These are phyloP conservation scores for Colletotrichum phormii DNA, from an alignment of 2,329 filamentous ascomycete genomes.

Conservation along the genomic window DNA sequence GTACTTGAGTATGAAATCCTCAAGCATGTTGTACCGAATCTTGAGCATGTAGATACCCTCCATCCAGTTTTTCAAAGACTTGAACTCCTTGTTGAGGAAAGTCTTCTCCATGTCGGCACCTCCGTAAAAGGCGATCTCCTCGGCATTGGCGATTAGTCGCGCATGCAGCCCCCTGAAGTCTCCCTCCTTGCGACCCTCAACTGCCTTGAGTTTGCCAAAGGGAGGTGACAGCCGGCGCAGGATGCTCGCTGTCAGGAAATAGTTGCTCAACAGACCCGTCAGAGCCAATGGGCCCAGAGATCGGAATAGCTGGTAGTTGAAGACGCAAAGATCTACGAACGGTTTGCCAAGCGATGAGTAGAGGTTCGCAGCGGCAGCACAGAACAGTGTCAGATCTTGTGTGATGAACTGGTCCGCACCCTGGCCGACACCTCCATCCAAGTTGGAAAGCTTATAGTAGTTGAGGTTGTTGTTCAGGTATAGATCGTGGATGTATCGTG, in stretches of 20 bases:
- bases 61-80: conserved; percentile 95
- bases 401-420: conserved; percentile 98
- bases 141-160: conserved; percentile 93
- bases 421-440: conserved; percentile 92
- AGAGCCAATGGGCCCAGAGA: conserved; percentile 90
- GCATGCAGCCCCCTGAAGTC: conserved; percentile 94
- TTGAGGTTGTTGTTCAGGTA: conserved; percentile 96
- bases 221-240: conserved; percentile 90
- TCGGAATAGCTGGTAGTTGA: conserved; percentile 96
- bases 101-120: conserved; percentile 95
- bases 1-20: conserved; percentile 98
- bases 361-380: conserved; percentile 87
- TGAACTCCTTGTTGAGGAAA: conserved; percentile 92
- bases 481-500: conserved; percentile 95
- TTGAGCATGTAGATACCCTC: conserved; percentile 98
- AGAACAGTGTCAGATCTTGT: conserved; percentile 95
- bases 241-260: conserved; percentile 92
- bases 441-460: conserved; percentile 94
- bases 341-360: conserved; percentile 99
- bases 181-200: conserved; percentile 94
- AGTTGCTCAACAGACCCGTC: conserved; percentile 88
- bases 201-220: conserved; percentile 96
- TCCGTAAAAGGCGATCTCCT: conserved; percentile 97
- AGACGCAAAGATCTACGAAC: conserved; percentile 95
- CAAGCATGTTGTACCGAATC: conserved; percentile 98